Conservation (phyloP, 1,139 yeast genomes). For the Candida anutae region DNA sequence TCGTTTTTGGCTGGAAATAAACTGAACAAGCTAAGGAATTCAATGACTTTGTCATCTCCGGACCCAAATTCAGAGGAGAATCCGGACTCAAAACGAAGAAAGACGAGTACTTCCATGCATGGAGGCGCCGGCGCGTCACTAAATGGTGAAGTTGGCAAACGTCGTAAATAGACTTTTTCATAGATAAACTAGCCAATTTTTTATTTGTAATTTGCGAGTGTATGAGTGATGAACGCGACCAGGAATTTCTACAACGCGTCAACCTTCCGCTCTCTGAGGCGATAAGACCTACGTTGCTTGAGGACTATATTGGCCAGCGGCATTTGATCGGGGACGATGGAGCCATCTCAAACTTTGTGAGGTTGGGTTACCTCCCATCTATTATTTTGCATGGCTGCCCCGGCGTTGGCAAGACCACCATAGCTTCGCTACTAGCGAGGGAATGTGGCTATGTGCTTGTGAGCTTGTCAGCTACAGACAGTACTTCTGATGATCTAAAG, state of each 20-base stretch:
- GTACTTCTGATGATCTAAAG: slow-evolving; percentile 23
- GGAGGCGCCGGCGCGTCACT: slow-evolving; percentile 8
- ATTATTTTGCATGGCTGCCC: slow-evolving; percentile 41
- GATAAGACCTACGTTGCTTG: slow-evolving; percentile 21
- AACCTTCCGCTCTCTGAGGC: slow-evolving; percentile 16
- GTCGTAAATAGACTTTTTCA: slow-evolving; percentile 1
- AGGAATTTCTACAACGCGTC: neutral
- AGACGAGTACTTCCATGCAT: slow-evolving; percentile 3
- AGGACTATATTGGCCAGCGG: slow-evolving; percentile 30
- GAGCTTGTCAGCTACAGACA: slow-evolving; percentile 35
- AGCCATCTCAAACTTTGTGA: slow-evolving; percentile 22
- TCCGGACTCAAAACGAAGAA: neutral
- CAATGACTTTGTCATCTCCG: neutral
- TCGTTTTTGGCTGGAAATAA: neutral
- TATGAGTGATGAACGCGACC: neutral
- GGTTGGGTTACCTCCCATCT: slow-evolving; percentile 35
- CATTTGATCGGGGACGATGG: slow-evolving; percentile 27
- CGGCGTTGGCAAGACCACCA: slow-evolving; percentile 40
- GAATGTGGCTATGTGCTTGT: slow-evolving; percentile 28
- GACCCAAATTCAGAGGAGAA: neutral
- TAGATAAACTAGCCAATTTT: neutral
- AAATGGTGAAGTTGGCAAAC: slow-evolving; percentile 1
- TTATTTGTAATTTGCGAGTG: neutral
- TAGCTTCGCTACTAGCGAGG: slow-evolving; percentile 31
- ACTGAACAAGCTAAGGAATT: neutral